These are phyloP conservation scores for Basipetospora chlamydospora DNA, from an alignment of 2,329 filamentous ascomycete species.

Conservation along the genomic window DNA sequence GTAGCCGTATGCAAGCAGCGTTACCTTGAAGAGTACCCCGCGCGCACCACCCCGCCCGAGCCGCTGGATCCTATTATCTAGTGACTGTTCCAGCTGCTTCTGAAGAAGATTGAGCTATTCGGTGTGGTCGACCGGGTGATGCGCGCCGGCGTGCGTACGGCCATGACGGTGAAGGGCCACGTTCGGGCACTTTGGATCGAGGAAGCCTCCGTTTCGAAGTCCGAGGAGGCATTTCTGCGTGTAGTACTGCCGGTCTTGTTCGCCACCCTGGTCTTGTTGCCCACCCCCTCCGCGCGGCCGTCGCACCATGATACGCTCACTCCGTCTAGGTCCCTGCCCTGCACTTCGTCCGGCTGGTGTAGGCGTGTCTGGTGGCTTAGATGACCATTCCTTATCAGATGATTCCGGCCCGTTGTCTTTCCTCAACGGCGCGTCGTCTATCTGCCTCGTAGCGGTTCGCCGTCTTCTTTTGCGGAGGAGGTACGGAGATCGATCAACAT, in stretches of 20 bases:
- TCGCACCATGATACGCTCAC: background rate
- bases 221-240: slow-evolving; percentile 5
- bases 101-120: background rate
- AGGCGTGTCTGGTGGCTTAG: background rate
- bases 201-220: background rate
- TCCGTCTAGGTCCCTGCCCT: background rate
- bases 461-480: background rate
- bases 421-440: background rate
- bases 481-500: background rate
- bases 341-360: background rate
- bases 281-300: background rate
- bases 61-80: background rate
- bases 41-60: background rate
- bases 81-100: background rate
- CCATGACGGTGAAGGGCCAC: background rate
- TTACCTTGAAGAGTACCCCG: slow-evolving; percentile 3
- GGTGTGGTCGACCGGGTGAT: background rate
- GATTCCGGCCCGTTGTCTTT: background rate
- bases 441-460: background rate
- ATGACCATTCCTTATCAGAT: background rate
- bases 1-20: slow-evolving; percentile 4
- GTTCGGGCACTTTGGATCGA: slow-evolving; percentile 2
- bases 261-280: background rate
- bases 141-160: background rate
- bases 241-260: background rate